Base-by-base conservation (phyloP, 2,329 filamentous ascomycete species). In the Byssochlamys sp. region DNA sequence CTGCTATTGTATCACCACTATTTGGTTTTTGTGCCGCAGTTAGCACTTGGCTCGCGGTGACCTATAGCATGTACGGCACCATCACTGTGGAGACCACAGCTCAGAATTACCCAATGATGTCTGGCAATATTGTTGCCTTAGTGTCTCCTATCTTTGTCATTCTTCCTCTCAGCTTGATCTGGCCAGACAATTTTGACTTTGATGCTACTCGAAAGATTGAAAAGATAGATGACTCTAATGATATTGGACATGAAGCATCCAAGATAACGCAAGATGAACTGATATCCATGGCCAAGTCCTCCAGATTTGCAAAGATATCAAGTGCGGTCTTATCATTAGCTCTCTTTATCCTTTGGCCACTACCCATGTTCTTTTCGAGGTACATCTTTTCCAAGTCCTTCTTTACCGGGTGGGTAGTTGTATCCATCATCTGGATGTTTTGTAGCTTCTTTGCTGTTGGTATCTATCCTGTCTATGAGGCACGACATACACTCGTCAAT, bases 81-180 rank as follows among this genome's bases (percentile, higher is more conserved):
- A 80, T 96, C 26, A 83, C 80, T 51, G 88, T 96, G 45, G 80
- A 75, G 0, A 89, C 86, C 63, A 92, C 90, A 0, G 91, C 91
- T 1, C 82, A 85, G n/a, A 95, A 95, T 31, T 83, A 88, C 61
- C 89, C 90, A 10, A 95, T 95, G 90, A 77, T 95, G 26, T 90
- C 88, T 1, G 90, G 90, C 29, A 95, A 95, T 63, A 89, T 95
- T 3, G 84, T 86, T 0, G 89, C 90, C 0, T 81, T 96, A 1
- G 83, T 95, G 4, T 87, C 87, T 0, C 91, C 91, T 0, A 60
- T 89, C 0, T 69, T 92, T 49, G 85, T 94, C 67, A 81, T 92
- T 6, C 89, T 90, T 0, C 60, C 92, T 50, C 78, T 95, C n/a
- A 91, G 89, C 0, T 81, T 86, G 54, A 74, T 81, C 12, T 85